These are phyloP conservation scores for Colletotrichum gloeosporioides DNA, from an alignment of 2,329 filamentous ascomycete species.

Conservation along the genomic window DNA sequence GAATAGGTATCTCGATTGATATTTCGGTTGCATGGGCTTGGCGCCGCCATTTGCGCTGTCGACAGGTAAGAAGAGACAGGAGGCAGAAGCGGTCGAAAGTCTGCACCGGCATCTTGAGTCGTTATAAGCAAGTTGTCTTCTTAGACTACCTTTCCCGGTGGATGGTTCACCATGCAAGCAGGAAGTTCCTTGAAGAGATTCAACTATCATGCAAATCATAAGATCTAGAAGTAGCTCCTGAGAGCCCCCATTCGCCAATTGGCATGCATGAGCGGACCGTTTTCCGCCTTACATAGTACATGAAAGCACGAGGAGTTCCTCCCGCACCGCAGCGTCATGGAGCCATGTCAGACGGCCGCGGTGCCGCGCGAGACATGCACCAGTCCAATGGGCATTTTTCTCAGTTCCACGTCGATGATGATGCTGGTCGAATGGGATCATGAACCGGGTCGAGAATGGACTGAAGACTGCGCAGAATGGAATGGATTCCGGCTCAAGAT, in stretches of 20 bases:
- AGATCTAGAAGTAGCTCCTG: background rate
- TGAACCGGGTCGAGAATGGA: background rate
- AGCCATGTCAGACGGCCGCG: constrained; percentile 10
- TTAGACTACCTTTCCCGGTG: background rate
- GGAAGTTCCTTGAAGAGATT: constrained; percentile 5
- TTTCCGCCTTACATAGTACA: constrained; percentile 23
- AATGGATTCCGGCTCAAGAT: background rate
- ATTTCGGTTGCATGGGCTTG: background rate
- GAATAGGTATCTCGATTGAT: background rate
- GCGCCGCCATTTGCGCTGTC: background rate
- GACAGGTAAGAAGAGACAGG: background rate
- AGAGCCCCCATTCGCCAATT: constrained; percentile 11
- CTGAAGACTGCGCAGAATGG: constrained; percentile 3
- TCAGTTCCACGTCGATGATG: constrained; percentile 2
- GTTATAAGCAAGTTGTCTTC: background rate
- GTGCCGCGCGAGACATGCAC: background rate
- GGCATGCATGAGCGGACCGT: constrained; percentile 21
- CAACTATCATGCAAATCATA: constrained; percentile 6
- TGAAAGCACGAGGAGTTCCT: constrained; percentile 20
- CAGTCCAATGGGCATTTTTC: background rate
- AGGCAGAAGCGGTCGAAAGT: background rate
- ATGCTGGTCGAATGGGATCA: constrained; percentile 13
- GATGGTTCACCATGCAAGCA: background rate
- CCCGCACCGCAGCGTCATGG: constrained; percentile 1
- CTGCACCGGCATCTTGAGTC: background rate